Evolutionary conservation across 2,329 filamentous ascomycete species (phyloP).

Genomic region (Mollisiaceae sp.): DNA sequence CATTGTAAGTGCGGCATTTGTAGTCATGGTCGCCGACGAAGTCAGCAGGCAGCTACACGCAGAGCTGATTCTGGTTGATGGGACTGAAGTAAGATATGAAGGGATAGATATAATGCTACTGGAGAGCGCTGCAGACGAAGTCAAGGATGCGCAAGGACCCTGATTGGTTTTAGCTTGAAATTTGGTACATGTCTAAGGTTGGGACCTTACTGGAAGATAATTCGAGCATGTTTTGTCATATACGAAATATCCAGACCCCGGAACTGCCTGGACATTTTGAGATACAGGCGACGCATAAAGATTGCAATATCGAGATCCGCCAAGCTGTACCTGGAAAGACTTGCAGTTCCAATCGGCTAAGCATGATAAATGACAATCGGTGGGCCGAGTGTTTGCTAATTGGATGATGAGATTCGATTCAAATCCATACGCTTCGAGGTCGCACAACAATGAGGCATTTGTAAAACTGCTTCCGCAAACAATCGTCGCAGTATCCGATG

Average conservation of each 20-base stretch:
- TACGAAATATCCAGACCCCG: not conserved
- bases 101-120: not conserved
- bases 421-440: not conserved
- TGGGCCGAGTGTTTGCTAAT: not conserved
- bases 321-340: not conserved
- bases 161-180: not conserved
- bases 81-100: slow-evolving; percentile 2
- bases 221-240: slow-evolving; percentile 4
- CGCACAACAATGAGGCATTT: not conserved
- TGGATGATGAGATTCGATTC: not conserved
- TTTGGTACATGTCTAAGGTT: not conserved
- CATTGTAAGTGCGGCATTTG: not conserved
- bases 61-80: not conserved
- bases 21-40: not conserved
- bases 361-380: not conserved
- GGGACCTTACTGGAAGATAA: slow-evolving; percentile 1
- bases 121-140: not conserved
- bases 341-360: slow-evolving; percentile 1
- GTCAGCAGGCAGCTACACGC: not conserved
- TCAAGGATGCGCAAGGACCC: not conserved
- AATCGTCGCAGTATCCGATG: not conserved
- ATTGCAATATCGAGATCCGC: not conserved
- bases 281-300: not conserved
- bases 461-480: not conserved
- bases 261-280: not conserved